Evolutionary conservation across 805 yeast genomes (phyloP).

Genomic region (Metschnikowia anglica): DNA sequence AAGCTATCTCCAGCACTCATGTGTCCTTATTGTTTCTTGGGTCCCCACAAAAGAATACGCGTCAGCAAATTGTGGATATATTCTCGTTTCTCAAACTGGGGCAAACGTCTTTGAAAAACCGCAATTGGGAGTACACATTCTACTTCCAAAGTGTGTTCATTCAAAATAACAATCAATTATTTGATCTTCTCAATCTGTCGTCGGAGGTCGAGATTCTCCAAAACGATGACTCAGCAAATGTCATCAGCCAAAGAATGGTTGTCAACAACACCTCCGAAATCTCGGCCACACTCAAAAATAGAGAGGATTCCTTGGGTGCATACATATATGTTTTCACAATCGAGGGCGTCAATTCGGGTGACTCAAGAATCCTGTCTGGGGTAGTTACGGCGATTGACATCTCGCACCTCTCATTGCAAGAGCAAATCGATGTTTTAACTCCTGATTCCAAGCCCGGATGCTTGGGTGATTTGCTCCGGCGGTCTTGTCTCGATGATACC

Average conservation of each 20-base stretch:
- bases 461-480: neutral
- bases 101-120: neutral
- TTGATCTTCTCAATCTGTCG: conserved; percentile 13
- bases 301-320: neutral
- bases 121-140: neutral
- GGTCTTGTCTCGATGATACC: neutral
- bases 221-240: neutral
- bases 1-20: conserved; percentile 16
- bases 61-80: neutral
- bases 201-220: conserved; percentile 5
- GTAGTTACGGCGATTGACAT: conserved; percentile 1
- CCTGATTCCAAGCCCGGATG: neutral
- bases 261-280: conserved; percentile 6
- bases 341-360: neutral
- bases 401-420: neutral
- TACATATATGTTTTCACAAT: conserved; percentile 4
- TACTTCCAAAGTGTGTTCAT: conserved; percentile 3
- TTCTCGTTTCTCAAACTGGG: conserved; percentile 2
- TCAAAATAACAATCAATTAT: neutral
- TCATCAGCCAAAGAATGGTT: conserved; percentile 15
- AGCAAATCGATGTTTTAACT: neutral
- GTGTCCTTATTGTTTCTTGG: conserved; percentile 25
- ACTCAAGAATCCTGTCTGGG: neutral
- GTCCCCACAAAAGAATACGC: neutral
- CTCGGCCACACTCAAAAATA: neutral